Percentiles rank a stretch among this genome's conserved stretches.
Evolutionary conservation across 2,329 filamentous ascomycete genomes (phyloP).

Genomic region (Lasiodiplodia gonubiensis): DNA sequence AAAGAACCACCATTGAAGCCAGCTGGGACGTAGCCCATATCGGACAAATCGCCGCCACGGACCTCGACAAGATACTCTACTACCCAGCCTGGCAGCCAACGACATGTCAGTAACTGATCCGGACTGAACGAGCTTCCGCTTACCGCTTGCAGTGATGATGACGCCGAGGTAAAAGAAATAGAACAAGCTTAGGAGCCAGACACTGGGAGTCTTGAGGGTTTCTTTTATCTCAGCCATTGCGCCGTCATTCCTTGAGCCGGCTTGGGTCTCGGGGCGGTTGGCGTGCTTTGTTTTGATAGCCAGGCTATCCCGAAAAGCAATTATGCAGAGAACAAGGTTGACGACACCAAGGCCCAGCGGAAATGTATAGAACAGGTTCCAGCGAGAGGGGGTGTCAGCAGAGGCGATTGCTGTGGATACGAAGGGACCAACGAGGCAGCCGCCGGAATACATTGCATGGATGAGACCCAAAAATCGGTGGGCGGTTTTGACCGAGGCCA

Average conservation of each 20-base stretch:
- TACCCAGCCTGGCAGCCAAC: constrained; percentile 59
- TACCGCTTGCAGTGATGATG: constrained; percentile 57
- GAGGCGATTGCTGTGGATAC: constrained; percentile 40
- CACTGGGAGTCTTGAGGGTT: constrained; percentile 52
- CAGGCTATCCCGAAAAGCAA: constrained; percentile 57
- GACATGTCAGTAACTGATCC: not conserved
- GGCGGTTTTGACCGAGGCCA: constrained; percentile 57
- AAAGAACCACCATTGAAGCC: constrained; percentile 65
- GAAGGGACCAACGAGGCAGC: constrained; percentile 64
- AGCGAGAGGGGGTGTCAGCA: constrained; percentile 48
- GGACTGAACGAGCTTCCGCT: not conserved
- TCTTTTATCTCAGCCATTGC: constrained; percentile 44
- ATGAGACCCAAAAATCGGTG: constrained; percentile 69
- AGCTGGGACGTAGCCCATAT: constrained; percentile 67
- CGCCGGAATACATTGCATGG: constrained; percentile 66
- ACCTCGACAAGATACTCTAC: constrained; percentile 68
- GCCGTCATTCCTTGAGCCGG: constrained; percentile 44
- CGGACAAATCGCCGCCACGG: constrained; percentile 61
- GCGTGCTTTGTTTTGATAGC: not conserved
- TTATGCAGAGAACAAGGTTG: constrained; percentile 56
- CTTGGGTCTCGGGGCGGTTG: constrained; percentile 35
- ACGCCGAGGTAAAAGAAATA: constrained; percentile 69
- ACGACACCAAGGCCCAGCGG: constrained; percentile 59
- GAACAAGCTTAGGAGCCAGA: constrained; percentile 67
- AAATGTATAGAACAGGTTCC: constrained; percentile 64